Base-by-base conservation (phyloP, 139 green algal species). In the Zygnema cylindricum region DNA sequence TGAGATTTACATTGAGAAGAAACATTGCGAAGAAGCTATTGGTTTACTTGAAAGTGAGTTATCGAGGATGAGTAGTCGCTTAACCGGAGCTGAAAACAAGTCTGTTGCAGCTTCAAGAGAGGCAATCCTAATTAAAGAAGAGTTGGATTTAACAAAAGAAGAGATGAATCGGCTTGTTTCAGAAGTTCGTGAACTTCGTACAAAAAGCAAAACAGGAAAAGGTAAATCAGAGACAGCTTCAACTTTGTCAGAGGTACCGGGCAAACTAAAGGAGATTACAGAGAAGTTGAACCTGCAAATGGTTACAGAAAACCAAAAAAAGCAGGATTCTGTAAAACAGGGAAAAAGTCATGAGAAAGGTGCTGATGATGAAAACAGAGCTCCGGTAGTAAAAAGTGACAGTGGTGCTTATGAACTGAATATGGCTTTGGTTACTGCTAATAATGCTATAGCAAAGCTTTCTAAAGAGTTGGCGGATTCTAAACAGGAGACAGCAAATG, bases 131-230 rank as follows among this genome's bases (percentile, higher is more conserved):
- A 63, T 63, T 7, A 63, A 63, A 16, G 7, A 63, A 16, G 49
- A 63, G 49, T 16, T 63, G 7, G 16, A 7, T 63, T 63, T 39
- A 33, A 33, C 49, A 33, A 83, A 69, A 33, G 76, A 83, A 21
- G 76, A 83, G 76, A 69, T 49, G 76, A 54, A 83, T 69, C 41
- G 49, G 78, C 75, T 85, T 16, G 75, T 23, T 35, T 38, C 73
- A 63, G 78, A 85, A 63, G 36, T 85, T 23, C 38, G 69, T 22
- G 23, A 85, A n/a, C 21, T 85, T 39, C n/a, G 36, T n/a, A n/a
- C n/a, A n/a, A 79, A 63, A 69, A 32, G 39, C 38, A 77, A n/a
- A 38, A 38, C 40, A 85, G 1, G 39, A 55, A 11, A 69, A 69
- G n/a, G n/a, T n/a, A n/a, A n/a, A n/a, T n/a, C n/a, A n/a, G n/a